These are phyloP conservation scores for Wallacemonas sp. DNA, from an alignment of 208 protist genomes.

Conservation along the genomic window DNA sequence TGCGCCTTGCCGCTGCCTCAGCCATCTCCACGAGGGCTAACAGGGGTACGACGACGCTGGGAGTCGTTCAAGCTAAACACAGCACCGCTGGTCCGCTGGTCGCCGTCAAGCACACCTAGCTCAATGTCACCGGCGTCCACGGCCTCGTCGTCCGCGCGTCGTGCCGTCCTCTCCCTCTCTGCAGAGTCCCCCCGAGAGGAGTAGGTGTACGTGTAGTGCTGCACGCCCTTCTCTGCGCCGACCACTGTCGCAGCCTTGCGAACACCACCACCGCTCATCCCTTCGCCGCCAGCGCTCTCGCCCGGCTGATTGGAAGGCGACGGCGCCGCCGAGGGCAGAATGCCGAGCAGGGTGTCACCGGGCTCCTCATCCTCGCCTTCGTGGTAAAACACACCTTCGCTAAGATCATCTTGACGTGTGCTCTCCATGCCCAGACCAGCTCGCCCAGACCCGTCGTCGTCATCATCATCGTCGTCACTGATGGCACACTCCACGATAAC, in stretches of 20 bases:
- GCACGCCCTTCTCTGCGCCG: background rate
- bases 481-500: conserved; percentile 75
- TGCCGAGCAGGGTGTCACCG: conserved; percentile 53
- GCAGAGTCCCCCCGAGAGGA: background rate
- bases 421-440: background rate
- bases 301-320: background rate
- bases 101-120: background rate
- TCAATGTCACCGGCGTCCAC: background rate
- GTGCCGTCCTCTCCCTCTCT: background rate
- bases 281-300: background rate
- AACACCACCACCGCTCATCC: conserved; percentile 3
- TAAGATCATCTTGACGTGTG: conserved; percentile 14
- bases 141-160: background rate
- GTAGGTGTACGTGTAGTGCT: conserved; percentile 6
- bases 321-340: conserved; percentile 26
- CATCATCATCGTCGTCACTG: conserved; percentile 36
- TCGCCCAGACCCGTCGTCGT: conserved; percentile 11
- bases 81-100: background rate
- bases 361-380: conserved; percentile 23
- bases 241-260: background rate
- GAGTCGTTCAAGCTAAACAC: background rate
- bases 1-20: no score
- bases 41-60: no score
- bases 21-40: no score
- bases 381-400: conserved; percentile 67